Percentiles rank a stretch among this genome's conserved stretches.
Conservation (phyloP, 2,329 filamentous ascomycete genomes). For the Cladosporium velox region DNA sequence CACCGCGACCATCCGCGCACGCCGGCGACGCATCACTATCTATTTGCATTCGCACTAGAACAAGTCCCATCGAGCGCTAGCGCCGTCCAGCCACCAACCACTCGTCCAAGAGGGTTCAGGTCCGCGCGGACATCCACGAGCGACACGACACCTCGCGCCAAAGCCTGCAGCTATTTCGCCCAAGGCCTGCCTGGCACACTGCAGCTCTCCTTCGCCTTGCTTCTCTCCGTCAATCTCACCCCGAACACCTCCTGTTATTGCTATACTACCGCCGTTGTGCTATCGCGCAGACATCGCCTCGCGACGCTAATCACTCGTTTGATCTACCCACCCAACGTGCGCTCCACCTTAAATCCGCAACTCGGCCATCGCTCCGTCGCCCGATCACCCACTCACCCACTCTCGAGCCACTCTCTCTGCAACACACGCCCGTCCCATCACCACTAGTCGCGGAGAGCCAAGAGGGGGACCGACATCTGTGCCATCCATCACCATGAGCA, state of each 20-base stretch:
- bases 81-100: constrained; percentile 10
- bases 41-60: constrained; percentile 18
- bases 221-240: neutral
- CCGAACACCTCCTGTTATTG: neutral
- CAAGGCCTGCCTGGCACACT: neutral
- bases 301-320: constrained; percentile 10
- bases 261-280: neutral
- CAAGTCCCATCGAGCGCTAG: constrained; percentile 10
- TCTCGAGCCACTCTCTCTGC: constrained; percentile 11
- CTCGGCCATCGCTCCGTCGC: constrained; percentile 9
- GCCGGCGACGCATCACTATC: neutral
- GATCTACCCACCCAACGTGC: constrained; percentile 12
- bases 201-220: neutral
- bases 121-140: constrained; percentile 11
- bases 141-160: constrained; percentile 2
- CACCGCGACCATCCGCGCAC: neutral
- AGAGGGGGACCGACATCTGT: constrained; percentile 18
- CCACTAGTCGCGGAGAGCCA: constrained; percentile 19
- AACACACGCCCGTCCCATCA: constrained; percentile 6
- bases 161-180: neutral
- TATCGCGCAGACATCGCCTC: neutral
- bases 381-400: neutral
- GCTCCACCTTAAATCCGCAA: constrained; percentile 13
- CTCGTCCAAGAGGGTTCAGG: neutral
- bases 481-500: constrained; percentile 13